phyloP scores from a whole-genome alignment of 176 grass and related monocot genomes.

The Saccharum officinarum region DNA sequence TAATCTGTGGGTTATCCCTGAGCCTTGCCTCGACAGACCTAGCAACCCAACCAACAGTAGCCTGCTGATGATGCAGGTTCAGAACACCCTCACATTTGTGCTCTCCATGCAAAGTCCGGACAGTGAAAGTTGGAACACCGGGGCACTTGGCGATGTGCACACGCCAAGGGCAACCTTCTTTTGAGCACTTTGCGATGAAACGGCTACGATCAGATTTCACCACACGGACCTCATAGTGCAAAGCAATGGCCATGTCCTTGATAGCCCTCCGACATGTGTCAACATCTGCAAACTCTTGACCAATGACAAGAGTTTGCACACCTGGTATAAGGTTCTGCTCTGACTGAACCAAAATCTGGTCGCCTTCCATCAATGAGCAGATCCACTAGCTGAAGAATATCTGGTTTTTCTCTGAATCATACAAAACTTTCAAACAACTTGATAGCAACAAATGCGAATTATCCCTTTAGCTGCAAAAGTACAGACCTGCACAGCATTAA shows the following conservation, averaged over 20 bases:
- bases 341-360: constrained; percentile 45
- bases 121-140: constrained; percentile 70
- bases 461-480: background rate
- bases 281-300: constrained; percentile 64
- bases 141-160: constrained; percentile 29
- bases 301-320: constrained; percentile 54
- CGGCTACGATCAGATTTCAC: constrained; percentile 93
- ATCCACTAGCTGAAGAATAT: constrained; percentile 23
- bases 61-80: constrained; percentile 90
- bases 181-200: constrained; percentile 90
- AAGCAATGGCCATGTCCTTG: constrained; percentile 93
- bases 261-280: constrained; percentile 67
- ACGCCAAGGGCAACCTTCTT: constrained; percentile 70
- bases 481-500: constrained; percentile 35
- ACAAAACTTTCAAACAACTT: constrained; percentile 9
- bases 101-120: constrained; percentile 76
- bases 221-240: constrained; percentile 89
- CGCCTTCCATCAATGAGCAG: constrained; percentile 40
- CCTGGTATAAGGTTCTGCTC: constrained; percentile 46
- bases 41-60: constrained; percentile 93
- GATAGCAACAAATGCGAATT: background rate
- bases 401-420: constrained; percentile 14
- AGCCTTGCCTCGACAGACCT: constrained; percentile 87
- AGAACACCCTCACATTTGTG: constrained; percentile 87
- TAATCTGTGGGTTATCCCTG: constrained; percentile 87